A percentile compares a stretch with the other conserved stretches of the same genome.
These are phyloP conservation scores for Torulaspora gathmanii DNA, from an alignment of 805 yeast species.

Conservation along the genomic window DNA sequence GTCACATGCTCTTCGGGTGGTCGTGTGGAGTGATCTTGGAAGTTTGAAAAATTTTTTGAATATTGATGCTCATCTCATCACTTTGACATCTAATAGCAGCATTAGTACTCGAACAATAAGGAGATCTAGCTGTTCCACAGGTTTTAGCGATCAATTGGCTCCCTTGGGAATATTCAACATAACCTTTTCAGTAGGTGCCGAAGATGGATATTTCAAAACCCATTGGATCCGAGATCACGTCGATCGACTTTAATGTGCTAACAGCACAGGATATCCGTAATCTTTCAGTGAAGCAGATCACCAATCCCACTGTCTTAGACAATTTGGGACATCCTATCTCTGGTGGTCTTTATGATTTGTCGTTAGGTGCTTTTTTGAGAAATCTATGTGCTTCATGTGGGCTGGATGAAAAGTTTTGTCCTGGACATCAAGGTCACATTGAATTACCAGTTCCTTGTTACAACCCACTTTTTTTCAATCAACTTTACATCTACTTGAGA, in stretches of 20 bases:
- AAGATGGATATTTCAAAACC: conserved; percentile 94
- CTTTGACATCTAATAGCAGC: background rate
- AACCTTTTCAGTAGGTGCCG: background rate
- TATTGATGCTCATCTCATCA: conserved; percentile 12
- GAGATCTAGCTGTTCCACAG: background rate
- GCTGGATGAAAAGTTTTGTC: conserved; percentile 87
- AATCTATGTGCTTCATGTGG: conserved; percentile 95
- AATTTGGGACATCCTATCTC: conserved; percentile 92
- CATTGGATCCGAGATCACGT: conserved; percentile 86
- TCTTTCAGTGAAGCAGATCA: conserved; percentile 90
- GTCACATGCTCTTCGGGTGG: background rate
- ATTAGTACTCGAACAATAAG: too few relatives aligned
- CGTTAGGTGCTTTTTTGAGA: conserved; percentile 89
- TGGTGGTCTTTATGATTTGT: conserved; percentile 89
- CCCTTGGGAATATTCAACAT: background rate
- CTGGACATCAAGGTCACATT: conserved; percentile 98
- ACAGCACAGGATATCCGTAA: conserved; percentile 76
- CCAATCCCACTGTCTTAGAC: conserved; percentile 94
- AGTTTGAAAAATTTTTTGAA: conserved; percentile 6
- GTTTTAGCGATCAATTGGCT: background rate
- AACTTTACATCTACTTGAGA: conserved; percentile 78
- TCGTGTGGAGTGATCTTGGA: conserved; percentile 5
- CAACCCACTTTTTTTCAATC: conserved; percentile 91
- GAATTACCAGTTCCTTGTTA: conserved; percentile 94
- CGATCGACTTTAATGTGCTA: conserved; percentile 88